These are phyloP conservation scores for Filosporella fistucella DNA, from an alignment of 495 filamentous ascomycete species.

Conservation along the genomic window DNA sequence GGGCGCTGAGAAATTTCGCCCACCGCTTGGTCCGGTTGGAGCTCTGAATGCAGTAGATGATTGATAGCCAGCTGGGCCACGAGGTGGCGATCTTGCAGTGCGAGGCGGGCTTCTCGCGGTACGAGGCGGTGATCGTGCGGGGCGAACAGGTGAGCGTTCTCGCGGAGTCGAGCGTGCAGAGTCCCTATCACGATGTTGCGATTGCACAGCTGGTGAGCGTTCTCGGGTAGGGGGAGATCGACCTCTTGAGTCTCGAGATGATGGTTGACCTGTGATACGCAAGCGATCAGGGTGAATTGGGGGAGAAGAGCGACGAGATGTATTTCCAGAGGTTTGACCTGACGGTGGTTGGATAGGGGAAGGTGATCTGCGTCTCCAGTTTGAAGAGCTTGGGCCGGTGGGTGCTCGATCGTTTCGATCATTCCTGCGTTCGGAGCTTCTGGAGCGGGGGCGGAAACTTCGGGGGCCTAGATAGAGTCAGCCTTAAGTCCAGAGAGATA, in stretches of 20 bases:
- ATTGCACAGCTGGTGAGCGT: slow-evolving; percentile 13
- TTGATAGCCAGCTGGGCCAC: slow-evolving; percentile 21
- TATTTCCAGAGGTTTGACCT: slow-evolving; percentile 21
- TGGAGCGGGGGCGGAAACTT: slow-evolving; percentile 19
- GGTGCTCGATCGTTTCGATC: too few species aligned
- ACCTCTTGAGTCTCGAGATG: slow-evolving; percentile 10
- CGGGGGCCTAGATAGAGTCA: too few species aligned
- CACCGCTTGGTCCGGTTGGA: slow-evolving; percentile 20
- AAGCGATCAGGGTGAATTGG: slow-evolving; percentile 17
- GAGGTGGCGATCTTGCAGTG: slow-evolving; percentile 22
- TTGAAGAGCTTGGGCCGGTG: slow-evolving; percentile 15
- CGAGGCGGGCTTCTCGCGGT: slow-evolving; percentile 9
- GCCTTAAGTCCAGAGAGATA: too few species aligned
- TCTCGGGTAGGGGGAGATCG: slow-evolving; percentile 21
- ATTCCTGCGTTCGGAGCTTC: slow-evolving; percentile 22
- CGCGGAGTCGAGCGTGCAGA: slow-evolving; percentile 20
- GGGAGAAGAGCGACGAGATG: slow-evolving; percentile 25
- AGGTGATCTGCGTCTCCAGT: slow-evolving; percentile 21
- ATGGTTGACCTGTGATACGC: slow-evolving; percentile 15
- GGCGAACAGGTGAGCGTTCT: slow-evolving; percentile 12
- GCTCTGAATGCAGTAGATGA: too few species aligned
- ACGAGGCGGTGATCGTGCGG: neutral
- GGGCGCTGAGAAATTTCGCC: slow-evolving; percentile 22
- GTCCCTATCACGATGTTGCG: slow-evolving; percentile 11
- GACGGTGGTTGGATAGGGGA: slow-evolving; percentile 22